phyloP scores from a whole-genome alignment of 441 rosid genomes.

The Manihot esculenta region DNA sequence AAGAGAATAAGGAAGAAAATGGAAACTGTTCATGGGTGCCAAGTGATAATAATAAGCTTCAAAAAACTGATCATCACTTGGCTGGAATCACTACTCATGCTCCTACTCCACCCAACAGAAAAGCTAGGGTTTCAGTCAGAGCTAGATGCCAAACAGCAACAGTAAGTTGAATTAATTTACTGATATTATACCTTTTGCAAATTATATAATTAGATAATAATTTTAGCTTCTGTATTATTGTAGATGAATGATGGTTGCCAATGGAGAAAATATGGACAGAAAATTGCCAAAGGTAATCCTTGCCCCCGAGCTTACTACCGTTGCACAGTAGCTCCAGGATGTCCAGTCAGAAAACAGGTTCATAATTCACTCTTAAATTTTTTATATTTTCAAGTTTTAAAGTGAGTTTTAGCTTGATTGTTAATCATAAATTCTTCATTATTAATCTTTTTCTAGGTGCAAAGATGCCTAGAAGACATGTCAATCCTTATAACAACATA shows the following conservation, averaged over 20 bases:
- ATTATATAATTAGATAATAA: background rate
- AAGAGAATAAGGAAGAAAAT: slow-evolving; percentile 24
- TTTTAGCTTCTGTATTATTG: background rate
- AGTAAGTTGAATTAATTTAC: slow-evolving; percentile 43
- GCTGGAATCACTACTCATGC: slow-evolving; percentile 38
- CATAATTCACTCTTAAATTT: background rate
- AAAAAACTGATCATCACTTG: slow-evolving; percentile 31
- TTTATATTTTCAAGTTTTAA: no score
- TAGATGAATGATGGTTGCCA: slow-evolving; percentile 98
- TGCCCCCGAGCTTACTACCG: slow-evolving; percentile 97
- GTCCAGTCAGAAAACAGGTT: slow-evolving; percentile 88
- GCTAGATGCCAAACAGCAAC: slow-evolving; percentile 82
- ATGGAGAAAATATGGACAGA: slow-evolving; percentile 98
- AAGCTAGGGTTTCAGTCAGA: slow-evolving; percentile 88
- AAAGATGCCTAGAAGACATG: slow-evolving; percentile 94
- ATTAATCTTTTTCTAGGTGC: slow-evolving; percentile 47
- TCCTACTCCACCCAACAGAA: slow-evolving; percentile 51
- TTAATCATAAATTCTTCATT: no score
- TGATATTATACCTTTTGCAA: no score
- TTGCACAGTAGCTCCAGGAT: slow-evolving; percentile 81
- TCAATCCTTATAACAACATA: slow-evolving; percentile 92
- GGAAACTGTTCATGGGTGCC: slow-evolving; percentile 7
- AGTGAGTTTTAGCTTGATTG: background rate
- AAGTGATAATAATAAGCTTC: slow-evolving; percentile 32
- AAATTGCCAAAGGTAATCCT: slow-evolving; percentile 91